Evolutionary conservation across 352 stramenopile species (phyloP).

Genomic region (Phytophthora rubi): DNA sequence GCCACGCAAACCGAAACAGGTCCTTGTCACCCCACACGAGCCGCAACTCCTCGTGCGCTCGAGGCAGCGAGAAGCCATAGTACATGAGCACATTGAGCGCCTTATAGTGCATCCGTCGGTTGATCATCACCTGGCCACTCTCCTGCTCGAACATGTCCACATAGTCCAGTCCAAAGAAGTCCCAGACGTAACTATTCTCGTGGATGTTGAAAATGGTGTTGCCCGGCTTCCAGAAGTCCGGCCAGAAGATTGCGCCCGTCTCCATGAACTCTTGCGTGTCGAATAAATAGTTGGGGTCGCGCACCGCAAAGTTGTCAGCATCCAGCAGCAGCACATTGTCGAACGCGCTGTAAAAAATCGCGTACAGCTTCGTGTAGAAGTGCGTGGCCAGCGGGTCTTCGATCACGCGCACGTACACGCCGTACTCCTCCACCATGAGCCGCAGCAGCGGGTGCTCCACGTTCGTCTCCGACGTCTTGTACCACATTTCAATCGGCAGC

Average conservation of each 20-base stretch:
- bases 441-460: constrained; percentile 47
- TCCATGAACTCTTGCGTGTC: constrained; percentile 56
- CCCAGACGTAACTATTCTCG: constrained; percentile 68
- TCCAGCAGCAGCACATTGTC: constrained; percentile 64
- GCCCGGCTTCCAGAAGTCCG: constrained; percentile 76
- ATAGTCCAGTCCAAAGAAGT: constrained; percentile 65
- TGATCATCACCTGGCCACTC: constrained; percentile 78
- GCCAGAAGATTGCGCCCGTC: constrained; percentile 82
- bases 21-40: constrained; percentile 88
- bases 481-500: constrained; percentile 69
- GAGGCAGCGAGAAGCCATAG: constrained; percentile 56
- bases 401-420: constrained; percentile 56
- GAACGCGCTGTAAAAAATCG: constrained; percentile 61
- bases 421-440: constrained; percentile 43
- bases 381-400: constrained; percentile 44
- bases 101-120: constrained; percentile 55
- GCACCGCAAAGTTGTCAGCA: constrained; percentile 66
- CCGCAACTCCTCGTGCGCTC: constrained; percentile 50
- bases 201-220: constrained; percentile 87
- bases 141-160: constrained; percentile 85
- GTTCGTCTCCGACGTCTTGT: constrained; percentile 47
- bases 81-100: constrained; percentile 80
- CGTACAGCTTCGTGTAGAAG: constrained; percentile 67
- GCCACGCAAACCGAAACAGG: constrained; percentile 81
- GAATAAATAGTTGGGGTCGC: constrained; percentile 73